These are phyloP conservation scores for Bondarzewia mesenterica DNA, from an alignment of 1,284 basidiomycete genomes.

Conservation along the genomic window DNA sequence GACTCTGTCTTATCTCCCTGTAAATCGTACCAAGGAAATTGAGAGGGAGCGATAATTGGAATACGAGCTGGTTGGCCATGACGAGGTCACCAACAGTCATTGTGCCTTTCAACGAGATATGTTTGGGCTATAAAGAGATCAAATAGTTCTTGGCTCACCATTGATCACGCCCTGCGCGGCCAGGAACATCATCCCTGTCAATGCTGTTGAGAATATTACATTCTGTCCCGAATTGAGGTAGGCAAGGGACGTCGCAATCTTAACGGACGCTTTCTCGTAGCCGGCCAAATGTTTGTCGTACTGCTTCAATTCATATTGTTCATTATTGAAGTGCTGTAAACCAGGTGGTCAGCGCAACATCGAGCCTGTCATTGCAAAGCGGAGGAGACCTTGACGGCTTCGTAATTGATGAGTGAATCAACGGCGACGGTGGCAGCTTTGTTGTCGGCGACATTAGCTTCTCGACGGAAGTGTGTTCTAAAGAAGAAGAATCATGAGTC, in stretches of 20 bases:
- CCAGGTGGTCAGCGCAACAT: background rate
- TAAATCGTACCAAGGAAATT: constrained; percentile 98
- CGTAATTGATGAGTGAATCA: constrained; percentile 95
- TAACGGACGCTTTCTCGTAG: constrained; percentile 90
- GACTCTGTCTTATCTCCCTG: constrained; percentile 89
- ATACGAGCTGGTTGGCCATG: constrained; percentile 99
- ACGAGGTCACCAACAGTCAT: constrained; percentile 99
- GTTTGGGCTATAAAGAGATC: too few relatives aligned
- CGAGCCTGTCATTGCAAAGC: too few relatives aligned
- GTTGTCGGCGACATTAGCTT: constrained; percentile 96
- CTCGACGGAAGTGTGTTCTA: constrained; percentile 88
- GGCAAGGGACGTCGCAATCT: constrained; percentile 92
- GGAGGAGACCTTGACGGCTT: constrained; percentile 83
- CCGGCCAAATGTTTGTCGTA: constrained; percentile 86
- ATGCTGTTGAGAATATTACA: constrained; percentile 87
- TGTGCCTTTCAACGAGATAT: constrained; percentile 64
- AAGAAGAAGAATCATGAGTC: background rate
- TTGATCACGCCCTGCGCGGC: constrained; percentile 92
- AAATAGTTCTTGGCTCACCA: constrained; percentile 48
- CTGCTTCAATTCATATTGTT: constrained; percentile 82
- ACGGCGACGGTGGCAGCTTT: constrained; percentile 91
- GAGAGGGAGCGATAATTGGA: constrained; percentile 91
- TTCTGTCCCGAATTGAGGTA: constrained; percentile 96
- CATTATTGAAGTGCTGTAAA: constrained; percentile 91
- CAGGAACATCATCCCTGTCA: constrained; percentile 95